Conservation (phyloP, 768 basidiomycete genomes). For the Exsudoporus frostii region DNA sequence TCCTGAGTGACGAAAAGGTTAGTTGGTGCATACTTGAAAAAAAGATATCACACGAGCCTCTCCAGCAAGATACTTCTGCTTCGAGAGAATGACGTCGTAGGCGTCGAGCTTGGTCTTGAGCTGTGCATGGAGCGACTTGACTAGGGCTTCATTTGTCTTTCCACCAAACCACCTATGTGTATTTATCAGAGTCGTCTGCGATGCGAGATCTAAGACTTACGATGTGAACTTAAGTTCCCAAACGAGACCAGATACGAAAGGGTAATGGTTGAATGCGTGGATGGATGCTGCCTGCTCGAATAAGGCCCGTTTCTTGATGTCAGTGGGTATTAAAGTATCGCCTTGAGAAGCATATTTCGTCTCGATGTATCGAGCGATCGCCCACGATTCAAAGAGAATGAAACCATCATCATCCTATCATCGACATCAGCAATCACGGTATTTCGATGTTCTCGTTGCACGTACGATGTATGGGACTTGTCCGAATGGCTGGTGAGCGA, state of each 20-base stretch:
- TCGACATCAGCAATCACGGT: background rate
- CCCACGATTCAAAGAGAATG: slow-evolving; percentile 40
- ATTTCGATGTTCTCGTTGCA: background rate
- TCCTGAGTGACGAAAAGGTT: background rate
- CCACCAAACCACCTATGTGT: slow-evolving; percentile 15
- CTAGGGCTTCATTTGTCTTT: slow-evolving; percentile 32
- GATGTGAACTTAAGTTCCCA: slow-evolving; percentile 45
- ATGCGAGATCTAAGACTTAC: slow-evolving; percentile 28
- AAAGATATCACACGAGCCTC: slow-evolving; percentile 18
- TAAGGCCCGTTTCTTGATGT: slow-evolving; percentile 36
- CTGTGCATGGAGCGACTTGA: slow-evolving; percentile 22
- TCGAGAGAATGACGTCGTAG: slow-evolving; percentile 35
- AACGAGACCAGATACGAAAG: slow-evolving; percentile 38
- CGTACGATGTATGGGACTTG: slow-evolving; percentile 39
- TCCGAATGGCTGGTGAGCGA: slow-evolving; percentile 54
- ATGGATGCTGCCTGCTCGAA: slow-evolving; percentile 52
- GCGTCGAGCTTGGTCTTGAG: slow-evolving; percentile 33
- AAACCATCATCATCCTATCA: slow-evolving; percentile 40
- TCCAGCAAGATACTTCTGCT: slow-evolving; percentile 36
- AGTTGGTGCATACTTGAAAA: background rate
- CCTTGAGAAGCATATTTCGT: slow-evolving; percentile 38
- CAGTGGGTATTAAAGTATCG: slow-evolving; percentile 35
- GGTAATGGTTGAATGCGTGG: slow-evolving; percentile 53
- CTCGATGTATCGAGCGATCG: slow-evolving; percentile 41
- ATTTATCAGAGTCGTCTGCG: background rate